Evolutionary conservation across 805 yeast genomes (phyloP), one percentile per base, ranked within the genome.

Genomic region (Candida qinlingensis): DNA sequence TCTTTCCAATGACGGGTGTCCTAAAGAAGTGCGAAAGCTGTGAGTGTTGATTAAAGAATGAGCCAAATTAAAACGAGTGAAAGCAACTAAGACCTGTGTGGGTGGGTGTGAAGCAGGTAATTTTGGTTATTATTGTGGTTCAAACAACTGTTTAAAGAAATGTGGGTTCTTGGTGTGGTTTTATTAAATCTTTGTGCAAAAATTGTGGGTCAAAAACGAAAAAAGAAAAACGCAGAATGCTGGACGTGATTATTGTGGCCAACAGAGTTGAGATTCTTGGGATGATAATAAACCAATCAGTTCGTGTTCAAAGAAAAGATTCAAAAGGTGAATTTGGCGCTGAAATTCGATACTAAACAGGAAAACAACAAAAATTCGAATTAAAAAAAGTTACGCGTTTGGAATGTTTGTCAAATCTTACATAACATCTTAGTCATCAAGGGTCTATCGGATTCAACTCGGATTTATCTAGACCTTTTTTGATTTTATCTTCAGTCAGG

Each of bases 41-140:
- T 31, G 11, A 8, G 11, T 31, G 34, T 31, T 2, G 40, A 9
- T 27, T 26, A 19, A 19, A 19, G 19, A 19, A 19, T 2, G 30
- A 26, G 40, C 40, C 10, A 38, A 38, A 26, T 26, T 37, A 27
- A 37, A 39, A 39, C 41, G 41, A 39, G 28, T 39, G 41, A 39
- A 39, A 38, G 41, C 41, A 27, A 38, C 25, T 26, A 12, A 12
- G 27, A 7, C 13, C 2, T 10, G 41, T 5, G 6, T 12, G n/a
- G 11, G 12, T 13, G 8, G 7, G 13, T 7, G 19, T 11, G 36
- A 9, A 40, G 26, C 26, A 25, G 42, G 11, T n/a, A 13, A 7
- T 13, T 12, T 12, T 7, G n/a, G 30, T 12, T 2, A 19, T 19
- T 19, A 19, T 19, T 36, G 13, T 13, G 25, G 25, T 36, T 36